Evolutionary conservation across 495 filamentous ascomycete genomes (phyloP).

Genomic region (Zalerion maritima): DNA sequence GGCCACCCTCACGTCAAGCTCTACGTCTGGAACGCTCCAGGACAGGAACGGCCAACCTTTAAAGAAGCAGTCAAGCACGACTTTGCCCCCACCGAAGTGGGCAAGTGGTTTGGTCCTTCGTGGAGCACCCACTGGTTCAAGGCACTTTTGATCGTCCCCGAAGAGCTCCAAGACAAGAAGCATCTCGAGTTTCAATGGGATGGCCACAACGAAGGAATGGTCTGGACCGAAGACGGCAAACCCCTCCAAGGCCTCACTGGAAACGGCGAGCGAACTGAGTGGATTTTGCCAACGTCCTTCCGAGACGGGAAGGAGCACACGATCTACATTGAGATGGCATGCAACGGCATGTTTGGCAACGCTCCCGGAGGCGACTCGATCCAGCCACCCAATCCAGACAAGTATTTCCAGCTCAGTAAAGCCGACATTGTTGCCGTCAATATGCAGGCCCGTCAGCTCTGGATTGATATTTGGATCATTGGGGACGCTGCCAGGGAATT

Average conservation of each 20-base stretch:
- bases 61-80: slow-evolving; percentile 69
- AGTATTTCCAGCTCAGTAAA: slow-evolving; percentile 54
- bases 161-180: slow-evolving; percentile 52
- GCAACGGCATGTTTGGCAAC: slow-evolving; percentile 97
- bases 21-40: slow-evolving; percentile 70
- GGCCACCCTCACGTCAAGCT: slow-evolving; percentile 69
- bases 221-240: slow-evolving; percentile 78
- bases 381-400: slow-evolving; percentile 74
- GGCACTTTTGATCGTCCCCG: slow-evolving; percentile 60
- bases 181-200: slow-evolving; percentile 93
- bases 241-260: slow-evolving; percentile 88
- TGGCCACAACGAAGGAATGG: slow-evolving; percentile 74
- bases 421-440: slow-evolving; percentile 90
- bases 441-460: slow-evolving; percentile 64
- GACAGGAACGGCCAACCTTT: slow-evolving; percentile 72
- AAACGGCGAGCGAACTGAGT: slow-evolving; percentile 77
- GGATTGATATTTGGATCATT: slow-evolving; percentile 91
- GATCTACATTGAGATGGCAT: slow-evolving; percentile 96
- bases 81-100: slow-evolving; percentile 61
- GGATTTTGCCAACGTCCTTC: slow-evolving; percentile 69
- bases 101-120: slow-evolving; percentile 74
- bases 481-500: slow-evolving; percentile 76
- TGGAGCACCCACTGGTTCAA: slow-evolving; percentile 99
- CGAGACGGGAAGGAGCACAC: slow-evolving; percentile 73
- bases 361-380: slow-evolving; percentile 71